Percentiles rank a stretch among this genome's conserved stretches.
phyloP scores from a whole-genome alignment of 345 rosid genomes.

The Populus euphratica region DNA sequence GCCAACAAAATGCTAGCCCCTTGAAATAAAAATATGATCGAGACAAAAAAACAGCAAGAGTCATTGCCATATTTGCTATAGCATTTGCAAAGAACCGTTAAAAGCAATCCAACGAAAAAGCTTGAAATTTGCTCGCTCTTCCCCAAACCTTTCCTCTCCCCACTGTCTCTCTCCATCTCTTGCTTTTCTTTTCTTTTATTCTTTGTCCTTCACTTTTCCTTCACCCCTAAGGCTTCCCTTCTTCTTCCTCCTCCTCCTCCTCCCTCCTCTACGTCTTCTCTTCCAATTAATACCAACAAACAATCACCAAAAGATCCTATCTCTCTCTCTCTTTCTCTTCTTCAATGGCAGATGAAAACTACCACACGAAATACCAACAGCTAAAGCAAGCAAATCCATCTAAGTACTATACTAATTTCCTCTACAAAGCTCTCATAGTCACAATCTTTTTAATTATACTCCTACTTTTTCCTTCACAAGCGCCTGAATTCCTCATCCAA shows the following conservation, averaged over 20 bases:
- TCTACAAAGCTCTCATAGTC: slow-evolving; percentile 61
- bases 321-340: slow-evolving; percentile 11
- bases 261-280: slow-evolving; percentile 18
- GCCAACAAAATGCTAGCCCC: slow-evolving; percentile 22
- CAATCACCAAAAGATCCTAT: not conserved
- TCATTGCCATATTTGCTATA: not conserved
- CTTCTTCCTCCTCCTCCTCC: not conserved
- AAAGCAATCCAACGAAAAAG: slow-evolving; percentile 12
- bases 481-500: slow-evolving; percentile 83
- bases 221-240: slow-evolving; percentile 47
- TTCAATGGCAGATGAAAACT: slow-evolving; percentile 62
- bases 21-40: not conserved
- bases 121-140: slow-evolving; percentile 29
- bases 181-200: not conserved
- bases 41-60: not conserved
- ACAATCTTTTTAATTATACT: slow-evolving; percentile 28
- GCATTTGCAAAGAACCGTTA: slow-evolving; percentile 12
- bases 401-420: slow-evolving; percentile 53
- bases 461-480: slow-evolving; percentile 71
- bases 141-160: slow-evolving; percentile 18
- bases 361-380: slow-evolving; percentile 30
- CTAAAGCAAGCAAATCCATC: slow-evolving; percentile 40
- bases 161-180: slow-evolving; percentile 14
- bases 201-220: slow-evolving; percentile 20
- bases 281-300: slow-evolving; percentile 15